Conservation (phyloP, 2,329 filamentous ascomycete species). For the Ascochyta lentis region DNA sequence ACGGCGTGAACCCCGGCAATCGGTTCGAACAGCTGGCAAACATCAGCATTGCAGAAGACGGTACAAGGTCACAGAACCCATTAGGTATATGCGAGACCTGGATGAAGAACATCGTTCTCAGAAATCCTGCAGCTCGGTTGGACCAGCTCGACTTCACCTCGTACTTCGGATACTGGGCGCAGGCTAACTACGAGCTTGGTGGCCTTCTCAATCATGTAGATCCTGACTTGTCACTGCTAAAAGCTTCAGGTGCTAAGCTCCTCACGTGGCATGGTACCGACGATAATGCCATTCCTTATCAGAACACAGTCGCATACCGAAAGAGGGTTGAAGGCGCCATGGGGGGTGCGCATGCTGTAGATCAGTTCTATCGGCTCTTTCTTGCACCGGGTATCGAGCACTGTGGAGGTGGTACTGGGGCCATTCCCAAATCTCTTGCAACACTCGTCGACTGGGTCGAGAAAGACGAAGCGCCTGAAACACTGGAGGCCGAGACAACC, state of each 20-base stretch:
- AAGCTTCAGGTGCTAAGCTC: constrained; percentile 33
- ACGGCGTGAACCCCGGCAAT: constrained; percentile 21
- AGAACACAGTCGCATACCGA: constrained; percentile 35
- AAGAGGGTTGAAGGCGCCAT: constrained; percentile 31
- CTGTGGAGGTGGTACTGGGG: constrained; percentile 30
- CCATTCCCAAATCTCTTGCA: constrained; percentile 26
- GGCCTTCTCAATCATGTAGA: constrained; percentile 31
- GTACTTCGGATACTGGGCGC: constrained; percentile 26
- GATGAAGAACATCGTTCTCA: constrained; percentile 26
- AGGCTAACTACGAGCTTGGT: constrained; percentile 28
- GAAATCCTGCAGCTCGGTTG: constrained; percentile 21
- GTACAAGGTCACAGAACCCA: constrained; percentile 24
- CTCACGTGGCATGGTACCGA: constrained; percentile 39
- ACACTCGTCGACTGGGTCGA: constrained; percentile 42
- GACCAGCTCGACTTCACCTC: constrained; percentile 21
- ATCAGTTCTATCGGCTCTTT: constrained; percentile 42
- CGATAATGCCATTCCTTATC: constrained; percentile 34
- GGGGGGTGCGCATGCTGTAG: constrained; percentile 32
- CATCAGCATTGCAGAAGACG: constrained; percentile 22
- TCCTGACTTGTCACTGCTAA: constrained; percentile 33
- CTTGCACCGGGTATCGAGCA: constrained; percentile 39
- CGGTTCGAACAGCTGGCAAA: constrained; percentile 20
- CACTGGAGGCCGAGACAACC: constrained; percentile 26
- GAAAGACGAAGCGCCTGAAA: constrained; percentile 30
- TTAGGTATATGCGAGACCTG: constrained; percentile 26